Evolutionary conservation across 495 filamentous ascomycete species (phyloP).

Genomic region (Terfezia claveryi): DNA sequence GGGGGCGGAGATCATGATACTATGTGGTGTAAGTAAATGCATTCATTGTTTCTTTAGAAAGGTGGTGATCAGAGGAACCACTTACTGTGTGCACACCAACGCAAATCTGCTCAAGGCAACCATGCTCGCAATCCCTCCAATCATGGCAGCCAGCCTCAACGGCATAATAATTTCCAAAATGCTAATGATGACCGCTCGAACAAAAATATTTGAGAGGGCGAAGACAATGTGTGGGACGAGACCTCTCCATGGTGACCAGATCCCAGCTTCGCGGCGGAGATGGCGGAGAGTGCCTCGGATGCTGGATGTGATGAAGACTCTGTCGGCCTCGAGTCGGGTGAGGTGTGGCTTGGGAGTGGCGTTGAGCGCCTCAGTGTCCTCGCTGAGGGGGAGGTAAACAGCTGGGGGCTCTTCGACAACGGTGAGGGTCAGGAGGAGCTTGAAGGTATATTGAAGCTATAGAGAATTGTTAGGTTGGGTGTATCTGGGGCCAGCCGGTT

Average conservation of each 20-base stretch:
- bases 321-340: conserved; percentile 6
- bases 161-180: conserved; percentile 18
- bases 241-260: conserved; percentile 37
- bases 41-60: background rate
- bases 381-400: conserved; percentile 25
- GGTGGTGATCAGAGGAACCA: background rate
- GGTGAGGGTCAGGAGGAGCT: conserved; percentile 36
- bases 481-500: too few species aligned
- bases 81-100: conserved; percentile 14
- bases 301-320: conserved; percentile 36
- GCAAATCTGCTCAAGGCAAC: conserved; percentile 16
- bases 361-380: conserved; percentile 1
- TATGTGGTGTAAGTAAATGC: background rate
- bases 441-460: conserved; percentile 35
- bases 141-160: conserved; percentile 16
- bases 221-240: conserved; percentile 23
- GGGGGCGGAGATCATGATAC: conserved; percentile 9
- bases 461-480: background rate
- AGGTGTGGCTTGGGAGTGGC: conserved; percentile 17
- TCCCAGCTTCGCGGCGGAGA: conserved; percentile 32
- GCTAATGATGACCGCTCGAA: conserved; percentile 14
- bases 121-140: conserved; percentile 19
- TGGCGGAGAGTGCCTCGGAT: conserved; percentile 35
- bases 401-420: conserved; percentile 39
- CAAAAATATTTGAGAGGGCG: conserved; percentile 17